Evolutionary conservation across 768 basidiomycete species (phyloP).

Genomic region (Termitomyces sp.): DNA sequence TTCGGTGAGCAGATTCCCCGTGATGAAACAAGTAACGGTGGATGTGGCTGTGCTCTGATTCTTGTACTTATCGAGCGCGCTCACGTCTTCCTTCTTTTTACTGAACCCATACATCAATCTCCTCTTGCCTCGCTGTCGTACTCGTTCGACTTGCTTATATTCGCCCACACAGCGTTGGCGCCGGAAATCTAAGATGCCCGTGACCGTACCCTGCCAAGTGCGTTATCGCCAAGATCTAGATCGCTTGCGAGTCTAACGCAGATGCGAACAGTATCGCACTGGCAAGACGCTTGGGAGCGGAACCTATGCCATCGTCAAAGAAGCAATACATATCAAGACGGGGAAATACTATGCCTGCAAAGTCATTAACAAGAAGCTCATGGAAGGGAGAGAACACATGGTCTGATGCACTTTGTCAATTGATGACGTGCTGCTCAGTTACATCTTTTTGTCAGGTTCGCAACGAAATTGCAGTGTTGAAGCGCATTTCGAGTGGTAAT

Average conservation of each 20-base stretch:
- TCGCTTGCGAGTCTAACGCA: constrained; percentile 6
- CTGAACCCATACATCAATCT: not conserved
- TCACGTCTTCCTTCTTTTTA: not conserved
- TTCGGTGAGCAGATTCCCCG: constrained; percentile 5
- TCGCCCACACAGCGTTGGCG: constrained; percentile 5
- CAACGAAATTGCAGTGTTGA: constrained; percentile 95
- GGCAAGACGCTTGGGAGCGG: constrained; percentile 87
- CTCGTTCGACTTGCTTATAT: not conserved
- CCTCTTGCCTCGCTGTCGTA: not conserved
- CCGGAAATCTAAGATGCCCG: constrained; percentile 19
- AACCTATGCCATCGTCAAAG: constrained; percentile 93
- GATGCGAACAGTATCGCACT: constrained; percentile 63
- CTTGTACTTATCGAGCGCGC: constrained; percentile 12
- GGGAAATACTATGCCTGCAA: constrained; percentile 96
- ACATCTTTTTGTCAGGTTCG: constrained; percentile 57
- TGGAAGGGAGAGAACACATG: constrained; percentile 98
- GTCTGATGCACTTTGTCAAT: constrained; percentile 35
- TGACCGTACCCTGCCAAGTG: constrained; percentile 45
- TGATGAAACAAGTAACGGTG: constrained; percentile 1
- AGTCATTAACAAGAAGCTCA: constrained; percentile 98
- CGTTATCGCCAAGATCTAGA: constrained; percentile 11
- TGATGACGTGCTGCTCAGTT: constrained; percentile 4
- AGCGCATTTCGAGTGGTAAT: constrained; percentile 88
- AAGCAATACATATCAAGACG: constrained; percentile 91
- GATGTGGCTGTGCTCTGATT: constrained; percentile 13